Conservation (phyloP, 805 yeast genomes). For the Ogataea ganodermae region DNA sequence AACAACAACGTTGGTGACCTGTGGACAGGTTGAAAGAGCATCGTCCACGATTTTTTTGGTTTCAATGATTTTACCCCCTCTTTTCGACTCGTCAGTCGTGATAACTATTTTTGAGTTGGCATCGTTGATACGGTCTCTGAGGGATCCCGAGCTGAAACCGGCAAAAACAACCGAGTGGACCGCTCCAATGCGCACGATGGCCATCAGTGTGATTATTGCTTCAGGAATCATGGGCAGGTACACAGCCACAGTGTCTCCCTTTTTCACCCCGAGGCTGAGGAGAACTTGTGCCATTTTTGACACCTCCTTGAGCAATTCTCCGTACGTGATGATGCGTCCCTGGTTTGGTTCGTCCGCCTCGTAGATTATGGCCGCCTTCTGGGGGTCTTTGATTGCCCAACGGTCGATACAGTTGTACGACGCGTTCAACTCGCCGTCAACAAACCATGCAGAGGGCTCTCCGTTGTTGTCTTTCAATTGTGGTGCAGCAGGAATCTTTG, state of each 20-base stretch:
- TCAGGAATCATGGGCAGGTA: constrained; percentile 87
- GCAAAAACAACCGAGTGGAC: constrained; percentile 85
- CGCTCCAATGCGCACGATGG: constrained; percentile 80
- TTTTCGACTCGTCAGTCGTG: constrained; percentile 78
- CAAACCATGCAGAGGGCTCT: constrained; percentile 68
- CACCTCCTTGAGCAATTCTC: constrained; percentile 70
- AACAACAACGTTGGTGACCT: constrained; percentile 69
- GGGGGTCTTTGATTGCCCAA: constrained; percentile 70
- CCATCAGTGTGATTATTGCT: constrained; percentile 73
- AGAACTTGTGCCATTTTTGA: constrained; percentile 72
- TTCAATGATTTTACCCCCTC: constrained; percentile 82
- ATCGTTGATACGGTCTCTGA: constrained; percentile 70
- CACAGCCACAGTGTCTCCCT: constrained; percentile 86
- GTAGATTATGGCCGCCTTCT: constrained; percentile 72
- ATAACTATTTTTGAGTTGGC: constrained; percentile 72
- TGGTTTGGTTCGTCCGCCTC: constrained; percentile 80
- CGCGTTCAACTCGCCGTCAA: constrained; percentile 79
- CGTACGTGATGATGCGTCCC: constrained; percentile 63
- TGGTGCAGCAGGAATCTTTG: constrained; percentile 44
- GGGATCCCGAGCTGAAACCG: constrained; percentile 74
- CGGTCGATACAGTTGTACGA: constrained; percentile 81
- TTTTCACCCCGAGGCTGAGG: constrained; percentile 63
- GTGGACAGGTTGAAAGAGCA: constrained; percentile 66
- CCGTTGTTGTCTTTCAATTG: constrained; percentile 50
- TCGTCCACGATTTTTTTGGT: constrained; percentile 84